phyloP scores from a whole-genome alignment of 148 eudicot species.

The Chenopodium suecicum region DNA sequence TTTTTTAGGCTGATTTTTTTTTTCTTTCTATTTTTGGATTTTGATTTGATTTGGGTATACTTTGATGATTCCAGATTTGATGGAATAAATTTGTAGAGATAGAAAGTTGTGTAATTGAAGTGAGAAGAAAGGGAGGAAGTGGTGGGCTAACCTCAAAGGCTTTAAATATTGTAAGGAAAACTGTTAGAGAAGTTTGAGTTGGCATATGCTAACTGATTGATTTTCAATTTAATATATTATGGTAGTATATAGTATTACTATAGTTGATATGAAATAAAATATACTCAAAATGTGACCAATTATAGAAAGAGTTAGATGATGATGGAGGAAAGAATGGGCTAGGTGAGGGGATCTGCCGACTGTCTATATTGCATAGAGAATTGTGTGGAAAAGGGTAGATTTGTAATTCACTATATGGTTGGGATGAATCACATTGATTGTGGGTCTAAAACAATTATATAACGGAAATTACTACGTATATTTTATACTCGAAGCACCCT shows the following conservation, averaged over 20 bases:
- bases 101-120: background rate
- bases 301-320: constrained; percentile 6
- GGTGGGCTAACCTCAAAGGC: constrained; percentile 11
- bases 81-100: background rate
- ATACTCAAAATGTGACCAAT: background rate
- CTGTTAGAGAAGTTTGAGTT: background rate
- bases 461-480: too few species aligned
- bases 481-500: too few species aligned
- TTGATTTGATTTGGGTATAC: background rate
- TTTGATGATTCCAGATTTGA: constrained; percentile 3
- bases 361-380: constrained; percentile 2
- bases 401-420: background rate
- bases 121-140: background rate
- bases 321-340: constrained; percentile 30
- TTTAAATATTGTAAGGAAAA: constrained; percentile 5
- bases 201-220: constrained; percentile 2
- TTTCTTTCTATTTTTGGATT: background rate
- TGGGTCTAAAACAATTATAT: background rate
- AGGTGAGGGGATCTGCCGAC: constrained; percentile 21
- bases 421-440: background rate
- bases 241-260: background rate
- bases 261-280: background rate
- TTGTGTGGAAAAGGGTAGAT: background rate
- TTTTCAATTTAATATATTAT: background rate
- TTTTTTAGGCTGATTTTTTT: background rate